Evolutionary conservation across 352 stramenopile genomes (phyloP), one percentile per base, ranked within the genome.

Genomic region (Phytopythium aichiense): DNA sequence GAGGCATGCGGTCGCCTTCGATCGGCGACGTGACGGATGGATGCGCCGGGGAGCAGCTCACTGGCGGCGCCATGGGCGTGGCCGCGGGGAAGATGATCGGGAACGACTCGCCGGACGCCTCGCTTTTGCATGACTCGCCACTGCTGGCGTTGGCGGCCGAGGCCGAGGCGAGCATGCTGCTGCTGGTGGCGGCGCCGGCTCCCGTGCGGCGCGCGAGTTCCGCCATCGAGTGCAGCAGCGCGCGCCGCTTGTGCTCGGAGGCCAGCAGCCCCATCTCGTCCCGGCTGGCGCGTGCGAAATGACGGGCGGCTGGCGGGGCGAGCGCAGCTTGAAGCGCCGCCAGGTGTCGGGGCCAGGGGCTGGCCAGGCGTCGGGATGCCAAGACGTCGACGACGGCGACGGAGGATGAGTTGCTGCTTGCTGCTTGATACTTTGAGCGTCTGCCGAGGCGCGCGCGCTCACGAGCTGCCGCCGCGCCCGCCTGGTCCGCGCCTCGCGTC

Each of bases 201-300:
- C 46, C 64, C n/a, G 59, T 60, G 22, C 65, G 65, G 18, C 72
- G 69, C 12, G 72, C 72, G 0, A 80, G 62, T 22, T 65, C 55
- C 28, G 74, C 69, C 64, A 81, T 81, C 20, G 65, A 75, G 37
- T 72, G 68, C 58, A 81, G 42, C 37, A 79, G 67, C 60, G 72
- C 62, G 16, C 60, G 63, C 23, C 61, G 71, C 53, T 69, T 74
- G 48, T 79, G 65, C 45, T 81, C 71, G 1, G 71, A 67, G 30
- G 61, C 61, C 25, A 77, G 63, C 35, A 75, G 63, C n/a, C 69
- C 71, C 72, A 85, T 83, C 20, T 38, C 15, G 15, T 51, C 28
- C 49, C 30, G 30, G 30, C 35, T 43, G 30, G 60, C 40, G 49
- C n/a, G 51, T 56, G 30, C 35, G 42, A 51, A 60, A 25, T 60